Evolutionary conservation across 2,329 filamentous ascomycete species (phyloP), one percentile per base, ranked within the genome.

Genomic region (Calcarisporium arbuscula): DNA sequence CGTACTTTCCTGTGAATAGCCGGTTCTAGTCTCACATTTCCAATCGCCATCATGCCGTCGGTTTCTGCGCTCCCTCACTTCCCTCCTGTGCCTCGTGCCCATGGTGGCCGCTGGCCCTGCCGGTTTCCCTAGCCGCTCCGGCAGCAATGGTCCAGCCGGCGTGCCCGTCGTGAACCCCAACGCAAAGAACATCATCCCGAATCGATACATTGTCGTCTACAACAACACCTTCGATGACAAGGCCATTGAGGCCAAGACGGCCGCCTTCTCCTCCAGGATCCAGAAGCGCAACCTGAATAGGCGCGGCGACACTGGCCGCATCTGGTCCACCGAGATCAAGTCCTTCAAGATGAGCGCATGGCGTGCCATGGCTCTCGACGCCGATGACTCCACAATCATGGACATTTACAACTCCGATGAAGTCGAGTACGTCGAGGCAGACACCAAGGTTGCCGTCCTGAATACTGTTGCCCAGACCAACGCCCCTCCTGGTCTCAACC

Each of bases 181-280:
- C 20, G 66, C 65, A 35, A 45, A 45, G 8, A 60, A 75, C 46
- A 55, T 70, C 39, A 67, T 80, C 30, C 58, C 70, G 22, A 69
- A 74, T 58, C 62, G 65, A 31, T 82, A 78, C 56, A 80, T 82
- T 42, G 75, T 81, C 35, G 75, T 82, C 38, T 81, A 79, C 63
- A 75, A 80, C 54, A 63, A 62, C 43, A 68, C 65, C 36, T 68
- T 66, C 45, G 61, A 58, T 41, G 58, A 67, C 16, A 65, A 64
- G 12, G 58, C 60, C 23, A 68, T 80, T 47, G 54, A 60, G 23
- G 58, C 64, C 31, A 71, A 76, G 53, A 59, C 74, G 49, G 54
- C 61, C 20, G 61, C 56, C 36, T 64, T 77, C 48, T 64, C 60
- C 37, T 50, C 62, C 27, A 54, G 67, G 28, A 54, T 81, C 36